Percentiles rank a stretch among this genome's conserved stretches.
phyloP scores from a whole-genome alignment of 805 yeast genomes.

The Monosporozyma unispora region DNA sequence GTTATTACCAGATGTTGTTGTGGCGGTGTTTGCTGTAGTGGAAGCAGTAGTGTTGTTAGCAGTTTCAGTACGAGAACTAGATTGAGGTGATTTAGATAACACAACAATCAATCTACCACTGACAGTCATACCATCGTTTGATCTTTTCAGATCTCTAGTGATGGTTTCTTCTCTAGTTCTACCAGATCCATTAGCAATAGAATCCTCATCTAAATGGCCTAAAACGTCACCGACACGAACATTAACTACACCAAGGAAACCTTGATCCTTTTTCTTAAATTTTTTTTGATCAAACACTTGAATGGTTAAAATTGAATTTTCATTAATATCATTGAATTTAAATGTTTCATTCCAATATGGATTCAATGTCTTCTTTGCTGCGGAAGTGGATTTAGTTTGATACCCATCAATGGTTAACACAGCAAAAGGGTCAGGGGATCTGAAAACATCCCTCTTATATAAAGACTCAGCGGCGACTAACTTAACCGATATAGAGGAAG shows the following conservation, averaged over 20 bases:
- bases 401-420: conserved; percentile 96
- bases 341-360: conserved; percentile 98
- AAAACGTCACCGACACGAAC: conserved; percentile 76
- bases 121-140: conserved; percentile 88
- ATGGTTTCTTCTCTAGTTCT: conserved; percentile 62
- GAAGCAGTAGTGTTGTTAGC: conserved; percentile 8
- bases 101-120: conserved; percentile 84
- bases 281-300: conserved; percentile 96
- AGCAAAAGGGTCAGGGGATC: conserved; percentile 97
- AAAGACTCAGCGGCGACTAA: conserved; percentile 94
- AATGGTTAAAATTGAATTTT: conserved; percentile 76
- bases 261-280: conserved; percentile 97
- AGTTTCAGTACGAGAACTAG: conserved; percentile 7
- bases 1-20: conserved; percentile 12
- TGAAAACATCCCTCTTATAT: conserved; percentile 88
- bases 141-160: conserved; percentile 83
- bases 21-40: conserved; percentile 6
- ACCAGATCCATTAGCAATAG: conserved; percentile 13
- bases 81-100: conserved; percentile 35
- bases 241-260: conserved; percentile 93
- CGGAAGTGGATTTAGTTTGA: conserved; percentile 90
- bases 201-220: conserved; percentile 48
- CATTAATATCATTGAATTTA: conserved; percentile 61
- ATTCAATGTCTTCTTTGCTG: conserved; percentile 85
- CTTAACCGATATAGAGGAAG: conserved; percentile 45